Evolutionary conservation across 176 grass and related monocot species (phyloP), one percentile per base, ranked within the genome.

Genomic region (Carex parvula): DNA sequence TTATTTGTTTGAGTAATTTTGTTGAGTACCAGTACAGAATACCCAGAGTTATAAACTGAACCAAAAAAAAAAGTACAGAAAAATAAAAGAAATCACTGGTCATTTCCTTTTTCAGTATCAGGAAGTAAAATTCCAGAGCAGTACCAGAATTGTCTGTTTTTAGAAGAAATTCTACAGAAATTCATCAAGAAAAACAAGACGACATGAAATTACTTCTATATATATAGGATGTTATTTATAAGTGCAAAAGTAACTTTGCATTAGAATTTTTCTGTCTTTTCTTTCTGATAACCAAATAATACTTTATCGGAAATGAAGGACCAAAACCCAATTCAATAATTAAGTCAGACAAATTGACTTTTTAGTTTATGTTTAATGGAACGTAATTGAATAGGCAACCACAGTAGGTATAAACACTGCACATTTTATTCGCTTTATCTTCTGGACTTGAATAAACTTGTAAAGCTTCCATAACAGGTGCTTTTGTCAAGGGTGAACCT

Each of bases 401-500:
- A 29, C n/a, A 73, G 11, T 76, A 76, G 13, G 68, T 11, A 20
- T 22, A 54, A 53, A 22, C 12, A 55, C 10, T 9, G 20, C 11
- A 72, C 17, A 8, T 52, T 37, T 35, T 18, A 54, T 37, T 35
- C n/a, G 46, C 15, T 30, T 5, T 17, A 58, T 35, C n/a, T 84
- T 35, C 41, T 76, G 24, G 22, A 57, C 10, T 57, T 32, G 3
- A 33, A 78, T 57, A 5, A 57, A 78, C 50, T 57, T 30, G 30
- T 56, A 57, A 14, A 32, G 18, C 15, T 57, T 56, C 26, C 68
- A 20, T 71, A 22, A 74, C 48, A 97, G 94, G 94, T 97, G 70
- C 91, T 97, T 18, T 13, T 97, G 85, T 93, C 94, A 44, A 90
- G 94, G 86, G 66, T 90, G 4, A 57, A 80, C 14, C 91, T 97